phyloP scores from a whole-genome alignment of 495 filamentous ascomycete species.

The Corynascus novoguineensis region DNA sequence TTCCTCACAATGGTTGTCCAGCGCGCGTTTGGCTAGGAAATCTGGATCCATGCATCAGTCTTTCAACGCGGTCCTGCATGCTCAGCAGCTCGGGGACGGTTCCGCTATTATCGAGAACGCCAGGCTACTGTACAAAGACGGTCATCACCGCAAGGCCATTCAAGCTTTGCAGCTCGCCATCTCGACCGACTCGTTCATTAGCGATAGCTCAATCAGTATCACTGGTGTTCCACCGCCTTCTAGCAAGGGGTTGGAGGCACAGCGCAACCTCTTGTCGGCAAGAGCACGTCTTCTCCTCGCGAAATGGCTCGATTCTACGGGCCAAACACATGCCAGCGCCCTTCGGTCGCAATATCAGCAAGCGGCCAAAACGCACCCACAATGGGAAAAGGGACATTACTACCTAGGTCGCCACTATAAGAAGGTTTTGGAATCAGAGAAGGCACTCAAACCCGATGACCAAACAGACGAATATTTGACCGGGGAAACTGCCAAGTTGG shows the following conservation, averaged over 20 bases:
- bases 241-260: conserved; percentile 37
- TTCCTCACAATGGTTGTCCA: conserved; percentile 79
- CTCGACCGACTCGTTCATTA: conserved; percentile 59
- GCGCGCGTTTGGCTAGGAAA: conserved; percentile 80
- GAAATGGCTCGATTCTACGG: conserved; percentile 93
- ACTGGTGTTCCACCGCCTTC: conserved; percentile 43
- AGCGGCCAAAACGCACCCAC: conserved; percentile 54
- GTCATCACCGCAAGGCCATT: conserved; percentile 91
- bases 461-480: conserved; percentile 52
- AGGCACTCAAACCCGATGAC: conserved; percentile 61
- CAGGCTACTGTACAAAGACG: conserved; percentile 87
- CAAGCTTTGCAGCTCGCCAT: conserved; percentile 83
- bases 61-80: conserved; percentile 89
- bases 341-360: conserved; percentile 74
- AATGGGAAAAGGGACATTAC: conserved; percentile 96
- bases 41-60: conserved; percentile 73
- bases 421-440: conserved; percentile 88
- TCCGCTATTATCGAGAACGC: conserved; percentile 91
- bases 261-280: conserved; percentile 53
- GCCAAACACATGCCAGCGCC: conserved; percentile 75
- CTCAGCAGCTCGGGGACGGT: conserved; percentile 72
- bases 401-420: conserved; percentile 97
- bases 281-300: conserved; percentile 78
- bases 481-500: conserved; percentile 80
- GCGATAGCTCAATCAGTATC: conserved; percentile 22